Percentiles rank a stretch among this genome's conserved stretches.
phyloP scores from a whole-genome alignment of 2,329 filamentous ascomycete species.

The Trichophyton rubrum region DNA sequence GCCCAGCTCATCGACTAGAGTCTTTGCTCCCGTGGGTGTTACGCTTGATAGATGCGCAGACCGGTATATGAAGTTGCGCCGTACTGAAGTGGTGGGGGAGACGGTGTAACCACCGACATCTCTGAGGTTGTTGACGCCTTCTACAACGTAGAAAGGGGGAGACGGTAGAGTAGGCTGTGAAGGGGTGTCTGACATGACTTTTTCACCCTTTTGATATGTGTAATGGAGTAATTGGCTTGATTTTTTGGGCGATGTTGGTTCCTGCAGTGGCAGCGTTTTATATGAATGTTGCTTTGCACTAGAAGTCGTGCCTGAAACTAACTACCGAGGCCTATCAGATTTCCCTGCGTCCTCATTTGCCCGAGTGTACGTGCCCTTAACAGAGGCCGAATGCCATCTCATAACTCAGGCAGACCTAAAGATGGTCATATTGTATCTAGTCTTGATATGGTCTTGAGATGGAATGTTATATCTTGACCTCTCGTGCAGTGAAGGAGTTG shows the following conservation, averaged over 20 bases:
- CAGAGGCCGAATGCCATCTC: too few relatives aligned
- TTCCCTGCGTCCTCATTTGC: not conserved
- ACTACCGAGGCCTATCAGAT: not conserved
- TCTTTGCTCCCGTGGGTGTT: conserved; percentile 41
- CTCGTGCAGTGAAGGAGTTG: too few relatives aligned
- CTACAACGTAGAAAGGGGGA: conserved; percentile 23
- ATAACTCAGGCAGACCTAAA: too few relatives aligned
- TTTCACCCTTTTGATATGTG: too few relatives aligned
- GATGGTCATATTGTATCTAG: too few relatives aligned
- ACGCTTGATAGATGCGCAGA: conserved; percentile 54
- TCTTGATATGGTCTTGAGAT: too few relatives aligned
- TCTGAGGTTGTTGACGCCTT: conserved; percentile 55
- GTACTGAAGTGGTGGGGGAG: conserved; percentile 29
- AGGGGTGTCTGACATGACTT: not conserved
- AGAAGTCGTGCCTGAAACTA: not conserved
- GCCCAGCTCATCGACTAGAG: conserved; percentile 41
- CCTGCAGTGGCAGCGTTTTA: not conserved
- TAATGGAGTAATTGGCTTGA: not conserved
- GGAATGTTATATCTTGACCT: too few relatives aligned
- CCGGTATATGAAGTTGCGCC: conserved; percentile 50
- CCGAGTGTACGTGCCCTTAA: not conserved
- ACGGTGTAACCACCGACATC: conserved; percentile 51
- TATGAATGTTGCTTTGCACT: not conserved
- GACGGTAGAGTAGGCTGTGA: conserved; percentile 8
- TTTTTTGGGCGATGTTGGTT: not conserved